phyloP scores from a whole-genome alignment of 2,329 filamentous ascomycete genomes.

The Stemphylium beticola region DNA sequence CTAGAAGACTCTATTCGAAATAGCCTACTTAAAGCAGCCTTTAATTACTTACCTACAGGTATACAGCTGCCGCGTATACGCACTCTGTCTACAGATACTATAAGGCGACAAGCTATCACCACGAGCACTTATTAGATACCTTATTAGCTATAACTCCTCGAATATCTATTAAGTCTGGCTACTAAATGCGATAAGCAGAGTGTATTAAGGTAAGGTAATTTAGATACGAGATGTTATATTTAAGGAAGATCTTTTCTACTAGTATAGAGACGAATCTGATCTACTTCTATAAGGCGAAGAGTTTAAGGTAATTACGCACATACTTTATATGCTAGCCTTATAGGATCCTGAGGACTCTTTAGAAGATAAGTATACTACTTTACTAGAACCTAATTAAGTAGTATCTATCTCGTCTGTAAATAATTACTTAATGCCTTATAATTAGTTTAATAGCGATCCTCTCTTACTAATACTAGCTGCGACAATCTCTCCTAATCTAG shows the following conservation, averaged over 20 bases:
- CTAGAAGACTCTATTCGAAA: conserved; percentile 27
- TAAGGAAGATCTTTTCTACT: background rate
- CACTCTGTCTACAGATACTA: conserved; percentile 10
- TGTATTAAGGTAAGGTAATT: background rate
- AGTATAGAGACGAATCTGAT: background rate
- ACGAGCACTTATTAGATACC: conserved; percentile 20
- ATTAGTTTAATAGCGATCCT: background rate
- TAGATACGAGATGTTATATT: background rate
- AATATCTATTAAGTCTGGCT: conserved; percentile 25
- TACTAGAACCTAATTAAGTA: background rate
- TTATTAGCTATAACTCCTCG: conserved; percentile 22
- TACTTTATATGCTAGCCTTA: background rate
- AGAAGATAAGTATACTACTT: background rate
- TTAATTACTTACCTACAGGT: conserved; percentile 11
- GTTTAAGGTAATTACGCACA: background rate
- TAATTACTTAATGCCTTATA: background rate
- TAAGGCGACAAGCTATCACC: conserved; percentile 14
- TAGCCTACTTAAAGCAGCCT: conserved; percentile 15
- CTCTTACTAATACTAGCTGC: conserved; percentile 1
- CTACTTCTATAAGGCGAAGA: background rate
- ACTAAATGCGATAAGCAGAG: background rate
- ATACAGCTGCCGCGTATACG: conserved; percentile 17
- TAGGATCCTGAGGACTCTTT: background rate
- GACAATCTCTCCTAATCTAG: conserved; percentile 7
- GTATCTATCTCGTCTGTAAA: background rate